Evolutionary conservation across 257 asterid species (phyloP), one percentile per base, ranked within the genome.

Genomic region (Salvia rosmarinus): DNA sequence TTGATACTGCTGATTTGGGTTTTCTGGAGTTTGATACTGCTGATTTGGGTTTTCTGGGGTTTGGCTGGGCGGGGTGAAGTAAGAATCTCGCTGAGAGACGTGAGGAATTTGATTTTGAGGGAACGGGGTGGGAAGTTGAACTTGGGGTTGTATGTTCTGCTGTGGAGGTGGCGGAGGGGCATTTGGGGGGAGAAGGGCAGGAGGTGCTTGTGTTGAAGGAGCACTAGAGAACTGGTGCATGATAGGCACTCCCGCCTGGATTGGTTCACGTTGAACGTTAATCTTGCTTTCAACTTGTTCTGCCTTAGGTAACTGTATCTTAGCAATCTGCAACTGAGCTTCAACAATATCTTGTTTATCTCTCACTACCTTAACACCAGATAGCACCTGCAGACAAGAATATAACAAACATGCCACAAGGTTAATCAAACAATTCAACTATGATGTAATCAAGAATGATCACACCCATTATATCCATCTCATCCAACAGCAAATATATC

Each of bases 331-430:
- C 74, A 87, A 68, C 65, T 88, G 85, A 72, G 91, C 95, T 59
- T 87, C 94, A 61, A 89, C 69, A 59, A 83, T 86, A 46, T 94
- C 97, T 82, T 88, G 98, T 74, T 95, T 88, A 68, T 95, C 98
- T 81, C 47, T 82, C 68, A 95, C 86, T 71, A 73, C 64, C 67
- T 85, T 85, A 21, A 95, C 91, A 42, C 88, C n/a, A 2, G 79
- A 81, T 71, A 85, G 95, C 75, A 95, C 97, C 99, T 95, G 86
- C 83, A 74, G 68, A 75, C 42, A 77, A 71, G 32, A 40, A 19
- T 40, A 60, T 56, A 51, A 70, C 72, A 84, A 52, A 64, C 44
- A 40, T 47, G 40, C 23, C 2, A 39, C 44, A 62, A 16, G 64
- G 19, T 50, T 5, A 56, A 47, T 58, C 23, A 28, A 49, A 66